These are phyloP conservation scores for Asterella californica DNA, from an alignment of 225 moss, liverwort and hornwort genomes.

Conservation along the genomic window DNA sequence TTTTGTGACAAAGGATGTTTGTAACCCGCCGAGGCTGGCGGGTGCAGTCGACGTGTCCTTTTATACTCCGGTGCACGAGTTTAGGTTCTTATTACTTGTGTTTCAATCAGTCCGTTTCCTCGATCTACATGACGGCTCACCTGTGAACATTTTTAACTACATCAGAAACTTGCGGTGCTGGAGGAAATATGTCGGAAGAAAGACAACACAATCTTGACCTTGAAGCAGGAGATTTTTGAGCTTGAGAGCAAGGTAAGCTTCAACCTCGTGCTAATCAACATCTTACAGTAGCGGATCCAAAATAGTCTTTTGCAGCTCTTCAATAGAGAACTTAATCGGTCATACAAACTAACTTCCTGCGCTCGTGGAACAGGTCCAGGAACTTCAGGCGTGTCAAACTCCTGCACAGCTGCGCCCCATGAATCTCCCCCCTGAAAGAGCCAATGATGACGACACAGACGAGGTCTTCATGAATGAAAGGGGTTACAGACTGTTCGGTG, in stretches of 20 bases:
- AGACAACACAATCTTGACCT: constrained; percentile 33
- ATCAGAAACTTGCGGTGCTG: constrained; percentile 46
- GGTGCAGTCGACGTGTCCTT: too few relatives aligned
- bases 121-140: too few relatives aligned
- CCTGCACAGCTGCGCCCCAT: constrained; percentile 46
- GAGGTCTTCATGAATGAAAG: constrained; percentile 30
- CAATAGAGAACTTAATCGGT: neutral
- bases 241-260: constrained; percentile 41
- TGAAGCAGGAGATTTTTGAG: constrained; percentile 47
- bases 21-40: too few relatives aligned
- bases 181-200: constrained; percentile 48
- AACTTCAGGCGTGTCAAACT: constrained; percentile 42
- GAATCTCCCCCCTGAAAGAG: constrained; percentile 28
- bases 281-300: neutral
- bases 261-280: neutral
- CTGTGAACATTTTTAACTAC: neutral
- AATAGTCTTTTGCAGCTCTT: neutral
- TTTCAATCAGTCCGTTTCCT: too few relatives aligned
- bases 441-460: constrained; percentile 31
- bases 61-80: neutral
- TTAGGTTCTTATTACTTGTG: neutral
- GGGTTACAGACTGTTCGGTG: constrained; percentile 26
- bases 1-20: too few relatives aligned
- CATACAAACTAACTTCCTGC: neutral
- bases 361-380: constrained; percentile 32